Base-by-base conservation (phyloP, 257 asterid genomes). In the Cinchona pubescens region DNA sequence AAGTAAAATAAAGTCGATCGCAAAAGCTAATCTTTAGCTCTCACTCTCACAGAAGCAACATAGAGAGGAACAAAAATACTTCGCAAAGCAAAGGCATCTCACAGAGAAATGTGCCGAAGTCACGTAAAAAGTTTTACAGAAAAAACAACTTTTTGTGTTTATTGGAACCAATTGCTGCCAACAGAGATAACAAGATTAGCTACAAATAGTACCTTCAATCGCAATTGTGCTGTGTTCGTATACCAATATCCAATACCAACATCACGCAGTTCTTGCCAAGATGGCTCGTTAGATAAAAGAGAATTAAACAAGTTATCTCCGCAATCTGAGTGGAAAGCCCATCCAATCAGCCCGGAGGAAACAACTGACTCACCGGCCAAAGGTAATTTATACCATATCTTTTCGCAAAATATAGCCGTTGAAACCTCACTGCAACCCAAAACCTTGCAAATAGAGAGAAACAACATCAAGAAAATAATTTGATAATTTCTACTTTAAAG, bases 241-340 rank as follows among this genome's bases (percentile, higher is more conserved):
- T 88, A 95, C 99, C 99, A 95, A 86, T 87, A 91, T 71, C 99
- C 99, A 74, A 88, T 81, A 77, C 98, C 96, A 86, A 90, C 80
- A 79, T 88, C 87, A 69, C 90, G 96, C 96, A 92, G 91, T 76
- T 89, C 99, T 87, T 84, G 92, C 97, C 99, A 95, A 76, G 97
- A 88, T 43, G 98, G 88, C 80, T 95, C 96, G 27, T 82, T 74
- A 59, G 97, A 82, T 79, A 95, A 84, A 80, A 95, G 89, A 82
- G 97, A 91, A 77, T 81, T 77, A 83, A 90, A 87, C 94, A 92
- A 83, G 89, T 74, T 88, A 53, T 95, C 99, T 71, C 85, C 97
- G 82, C 99, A 95, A 80, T 91, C 98, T 80, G 97, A 92, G 79
- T 92, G 99, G 78, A 88, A 91, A 73, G 99, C 99, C 98, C 97